phyloP scores from a whole-genome alignment of 1,139 yeast species.

The Kluyveromyces sp. region DNA sequence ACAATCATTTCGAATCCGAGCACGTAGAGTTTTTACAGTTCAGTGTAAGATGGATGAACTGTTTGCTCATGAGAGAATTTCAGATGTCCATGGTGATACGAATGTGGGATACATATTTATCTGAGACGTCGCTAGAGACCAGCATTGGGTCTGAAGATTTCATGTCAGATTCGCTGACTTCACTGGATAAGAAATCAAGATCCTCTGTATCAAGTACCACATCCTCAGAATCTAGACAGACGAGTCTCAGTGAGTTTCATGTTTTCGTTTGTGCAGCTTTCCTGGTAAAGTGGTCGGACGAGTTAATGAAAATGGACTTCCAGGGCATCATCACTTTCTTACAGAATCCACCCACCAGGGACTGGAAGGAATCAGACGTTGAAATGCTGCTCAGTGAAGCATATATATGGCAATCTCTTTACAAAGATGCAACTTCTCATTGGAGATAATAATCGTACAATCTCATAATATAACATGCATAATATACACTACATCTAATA shows the following conservation, averaged over 20 bases:
- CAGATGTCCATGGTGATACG: slow-evolving; percentile 71
- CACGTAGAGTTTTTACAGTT: slow-evolving; percentile 90
- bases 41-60: slow-evolving; percentile 98
- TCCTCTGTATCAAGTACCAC: slow-evolving; percentile 7
- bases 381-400: slow-evolving; percentile 93
- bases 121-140: slow-evolving; percentile 52
- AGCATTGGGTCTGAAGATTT: slow-evolving; percentile 14
- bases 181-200: slow-evolving; percentile 8
- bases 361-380: slow-evolving; percentile 85
- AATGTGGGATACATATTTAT: slow-evolving; percentile 97
- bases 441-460: slow-evolving; percentile 34
- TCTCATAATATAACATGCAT: neutral
- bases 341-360: slow-evolving; percentile 78
- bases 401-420: slow-evolving; percentile 89
- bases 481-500: neutral
- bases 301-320: slow-evolving; percentile 79
- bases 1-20: slow-evolving; percentile 68
- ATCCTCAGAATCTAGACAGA: slow-evolving; percentile 23
- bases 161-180: slow-evolving; percentile 7
- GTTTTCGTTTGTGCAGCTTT: slow-evolving; percentile 99
- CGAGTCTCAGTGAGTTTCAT: slow-evolving; percentile 89
- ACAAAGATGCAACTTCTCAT: slow-evolving; percentile 83
- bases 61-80: slow-evolving; percentile 89
- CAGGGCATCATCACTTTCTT: slow-evolving; percentile 88
- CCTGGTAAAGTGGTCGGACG: slow-evolving; percentile 74